phyloP scores from a whole-genome alignment of 306 rosid species.

The Crataegus laevigata region DNA sequence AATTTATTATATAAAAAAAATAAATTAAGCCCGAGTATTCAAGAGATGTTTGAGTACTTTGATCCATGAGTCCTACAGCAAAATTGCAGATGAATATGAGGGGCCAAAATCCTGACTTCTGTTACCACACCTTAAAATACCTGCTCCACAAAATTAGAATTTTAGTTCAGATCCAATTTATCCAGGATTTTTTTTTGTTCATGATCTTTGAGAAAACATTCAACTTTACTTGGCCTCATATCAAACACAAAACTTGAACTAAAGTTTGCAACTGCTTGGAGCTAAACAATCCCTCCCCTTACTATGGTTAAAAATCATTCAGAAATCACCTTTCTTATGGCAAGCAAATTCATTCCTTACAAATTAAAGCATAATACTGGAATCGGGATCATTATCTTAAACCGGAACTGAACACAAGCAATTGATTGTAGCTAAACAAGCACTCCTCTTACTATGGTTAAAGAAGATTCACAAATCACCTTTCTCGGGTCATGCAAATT shows the following conservation, averaged over 20 bases:
- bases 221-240: slow-evolving; percentile 9
- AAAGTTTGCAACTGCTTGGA: not conserved
- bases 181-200: not conserved
- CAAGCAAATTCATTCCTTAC: not conserved
- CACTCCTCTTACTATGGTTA: not conserved
- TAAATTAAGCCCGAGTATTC: not conserved
- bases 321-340: not conserved
- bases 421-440: not conserved
- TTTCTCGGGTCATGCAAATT: not conserved
- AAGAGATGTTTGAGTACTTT: slow-evolving; percentile 33
- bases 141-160: slow-evolving; percentile 31
- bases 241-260: not conserved
- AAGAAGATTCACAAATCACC: slow-evolving; percentile 1
- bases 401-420: not conserved
- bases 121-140: slow-evolving; percentile 15
- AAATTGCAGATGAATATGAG: slow-evolving; percentile 7
- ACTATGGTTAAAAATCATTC: not conserved
- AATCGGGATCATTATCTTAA: not conserved
- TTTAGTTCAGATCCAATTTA: slow-evolving; percentile 11
- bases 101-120: slow-evolving; percentile 14
- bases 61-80: slow-evolving; percentile 45
- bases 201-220: slow-evolving; percentile 11
- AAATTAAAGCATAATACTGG: not conserved
- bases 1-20: not conserved
- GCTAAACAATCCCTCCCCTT: not conserved